phyloP scores from a whole-genome alignment of 2,329 filamentous ascomycete species.

The Colletotrichum tanaceti region DNA sequence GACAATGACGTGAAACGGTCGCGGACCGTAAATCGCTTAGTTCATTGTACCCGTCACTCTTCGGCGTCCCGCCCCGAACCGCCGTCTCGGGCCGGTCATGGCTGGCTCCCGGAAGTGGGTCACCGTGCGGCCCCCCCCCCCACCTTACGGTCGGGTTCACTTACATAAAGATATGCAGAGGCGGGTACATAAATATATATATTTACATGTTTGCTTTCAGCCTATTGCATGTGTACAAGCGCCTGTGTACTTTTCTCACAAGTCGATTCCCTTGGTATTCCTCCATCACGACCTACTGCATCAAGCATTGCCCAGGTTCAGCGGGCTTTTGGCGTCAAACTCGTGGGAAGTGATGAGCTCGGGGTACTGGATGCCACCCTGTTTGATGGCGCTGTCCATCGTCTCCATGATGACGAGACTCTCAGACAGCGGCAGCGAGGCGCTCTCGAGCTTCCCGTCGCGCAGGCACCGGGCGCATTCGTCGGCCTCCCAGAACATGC shows the following conservation, averaged over 20 bases:
- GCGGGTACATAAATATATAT: no score
- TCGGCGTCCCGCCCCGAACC: slow-evolving; percentile 22
- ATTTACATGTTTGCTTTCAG: neutral
- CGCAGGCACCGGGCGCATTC: slow-evolving; percentile 79
- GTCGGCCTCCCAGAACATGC: slow-evolving; percentile 92
- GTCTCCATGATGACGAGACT: slow-evolving; percentile 86
- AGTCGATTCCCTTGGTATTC: neutral
- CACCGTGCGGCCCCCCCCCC: neutral
- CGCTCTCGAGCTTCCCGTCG: slow-evolving; percentile 82
- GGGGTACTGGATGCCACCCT: slow-evolving; percentile 66
- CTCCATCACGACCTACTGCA: neutral
- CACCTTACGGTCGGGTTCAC: slow-evolving; percentile 3
- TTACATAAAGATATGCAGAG: neutral
- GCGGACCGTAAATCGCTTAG: slow-evolving; percentile 18
- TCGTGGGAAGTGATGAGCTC: slow-evolving; percentile 67
- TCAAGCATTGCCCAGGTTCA: slow-evolving; percentile 65
- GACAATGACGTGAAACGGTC: neutral
- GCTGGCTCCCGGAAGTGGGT: slow-evolving; percentile 4
- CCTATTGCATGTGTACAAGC: neutral
- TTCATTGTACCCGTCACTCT: slow-evolving; percentile 3
- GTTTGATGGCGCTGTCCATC: slow-evolving; percentile 67
- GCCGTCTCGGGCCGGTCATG: slow-evolving; percentile 7
- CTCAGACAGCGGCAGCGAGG: slow-evolving; percentile 77
- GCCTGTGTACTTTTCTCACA: neutral
- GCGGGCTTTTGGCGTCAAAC: slow-evolving; percentile 69